Base-by-base conservation (phyloP, 148 eudicot species). In the Hydrangea macrophylla region DNA sequence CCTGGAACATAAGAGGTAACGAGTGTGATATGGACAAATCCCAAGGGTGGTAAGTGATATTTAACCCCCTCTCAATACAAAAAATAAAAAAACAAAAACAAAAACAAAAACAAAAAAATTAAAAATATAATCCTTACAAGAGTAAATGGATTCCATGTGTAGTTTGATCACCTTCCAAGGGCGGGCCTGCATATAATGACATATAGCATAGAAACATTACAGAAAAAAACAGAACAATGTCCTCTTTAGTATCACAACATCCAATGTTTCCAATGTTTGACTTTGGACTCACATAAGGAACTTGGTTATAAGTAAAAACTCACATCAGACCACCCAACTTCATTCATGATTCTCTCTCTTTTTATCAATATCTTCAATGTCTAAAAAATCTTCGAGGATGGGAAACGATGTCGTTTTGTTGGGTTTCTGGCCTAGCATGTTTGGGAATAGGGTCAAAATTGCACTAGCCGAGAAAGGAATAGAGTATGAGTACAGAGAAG, bases 391-490 rank as follows among this genome's bases (percentile, higher is more conserved):
- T 48, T 6, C 6, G 36, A 37, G 22, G 33, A 62, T 70, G 74
- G 60, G 24, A 15, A 56, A 61, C 51, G 67, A 70, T 37, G 59
- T 61, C 18, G 57, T 71, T 40, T 55, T 71, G 1, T 17, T 71
- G 27, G 62, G 42, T 20, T 55, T 20, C 7, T 37, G 57, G 45
- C 20, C 37, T 10, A 71, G 74, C 30, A 37, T 40, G 55, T 61
- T 71, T 36, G 67, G 36, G 17, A 53, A 36, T 62, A 61, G 78
- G 62, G 71, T 42, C 53, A 18, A 22, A 18, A 48, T 48, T 48
- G 75, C 69, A 23, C 22, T 73, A 15, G 65, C 35, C 22, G 74
- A 65, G 65, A 58, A 69, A n/a, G 69, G 71, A 0, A 42, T 80
- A 1, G 44, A 69, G 24, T 36, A 63, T 7, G 26, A 70, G 73